Evolutionary conservation across 2,329 filamentous ascomycete species (phyloP).

Genomic region (Emericellopsis atlantica): DNA sequence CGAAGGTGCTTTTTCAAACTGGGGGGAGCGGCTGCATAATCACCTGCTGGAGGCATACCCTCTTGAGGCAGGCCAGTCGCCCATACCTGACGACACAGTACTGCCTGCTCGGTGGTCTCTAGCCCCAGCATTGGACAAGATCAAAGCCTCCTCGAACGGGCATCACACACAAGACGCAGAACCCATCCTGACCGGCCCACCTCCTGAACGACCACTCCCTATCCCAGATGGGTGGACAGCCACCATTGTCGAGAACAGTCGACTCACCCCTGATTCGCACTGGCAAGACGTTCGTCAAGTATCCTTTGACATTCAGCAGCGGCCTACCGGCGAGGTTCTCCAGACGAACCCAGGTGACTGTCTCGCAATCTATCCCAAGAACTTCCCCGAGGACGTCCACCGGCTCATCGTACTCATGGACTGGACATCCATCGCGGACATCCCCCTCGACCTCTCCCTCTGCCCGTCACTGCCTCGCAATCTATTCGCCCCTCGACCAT

Average conservation of each 20-base stretch:
- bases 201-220: slow-evolving; percentile 29
- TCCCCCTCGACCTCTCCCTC: slow-evolving; percentile 39
- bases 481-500: slow-evolving; percentile 23
- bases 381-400: slow-evolving; percentile 71
- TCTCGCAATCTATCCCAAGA: slow-evolving; percentile 74
- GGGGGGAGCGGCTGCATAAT: slow-evolving; percentile 56
- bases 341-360: slow-evolving; percentile 61
- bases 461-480: slow-evolving; percentile 17
- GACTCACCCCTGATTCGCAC: slow-evolving; percentile 64
- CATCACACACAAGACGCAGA: slow-evolving; percentile 1
- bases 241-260: slow-evolving; percentile 49
- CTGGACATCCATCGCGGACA: slow-evolving; percentile 65
- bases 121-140: slow-evolving; percentile 10
- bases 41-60: slow-evolving; percentile 57
- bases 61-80: slow-evolving; percentile 49
- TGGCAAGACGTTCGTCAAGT: slow-evolving; percentile 91
- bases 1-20: slow-evolving; percentile 70
- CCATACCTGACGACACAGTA: slow-evolving; percentile 62
- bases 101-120: slow-evolving; percentile 58
- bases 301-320: slow-evolving; percentile 37
- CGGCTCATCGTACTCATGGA: slow-evolving; percentile 65
- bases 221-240: slow-evolving; percentile 45
- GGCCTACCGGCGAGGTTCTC: slow-evolving; percentile 7
- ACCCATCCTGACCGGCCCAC: slow-evolving; percentile 4
- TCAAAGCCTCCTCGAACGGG: neutral